Evolutionary conservation across 176 grass and related monocot species (phyloP).

Genomic region (Oryza officinalis): DNA sequence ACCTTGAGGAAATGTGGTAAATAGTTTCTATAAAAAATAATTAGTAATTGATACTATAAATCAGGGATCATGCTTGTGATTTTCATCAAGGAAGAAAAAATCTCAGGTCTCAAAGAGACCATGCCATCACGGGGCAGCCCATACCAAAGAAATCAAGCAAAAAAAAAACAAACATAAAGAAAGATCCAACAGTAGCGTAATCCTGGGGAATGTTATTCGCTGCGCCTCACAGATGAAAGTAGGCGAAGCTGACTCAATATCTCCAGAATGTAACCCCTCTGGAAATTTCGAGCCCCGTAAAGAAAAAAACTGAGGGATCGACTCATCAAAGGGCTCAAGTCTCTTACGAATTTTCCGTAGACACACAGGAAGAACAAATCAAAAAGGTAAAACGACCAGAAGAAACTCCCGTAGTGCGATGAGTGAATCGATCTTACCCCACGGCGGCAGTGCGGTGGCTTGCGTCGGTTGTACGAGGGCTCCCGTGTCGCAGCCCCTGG

Average conservation of each 20-base stretch:
- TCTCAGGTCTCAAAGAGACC: constrained; percentile 99
- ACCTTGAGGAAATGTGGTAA: too few relatives aligned
- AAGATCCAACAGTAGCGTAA: not conserved
- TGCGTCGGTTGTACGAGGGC: too few relatives aligned
- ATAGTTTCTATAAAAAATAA: too few relatives aligned
- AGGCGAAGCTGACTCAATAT: constrained; percentile 90
- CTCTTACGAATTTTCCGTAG: not conserved
- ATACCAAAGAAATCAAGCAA: not conserved
- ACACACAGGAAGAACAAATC: not conserved
- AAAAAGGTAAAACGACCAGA: too few relatives aligned
- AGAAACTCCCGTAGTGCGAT: not conserved
- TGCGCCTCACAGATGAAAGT: constrained; percentile 48
- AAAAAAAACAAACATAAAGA: not conserved
- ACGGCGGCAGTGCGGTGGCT: not conserved
- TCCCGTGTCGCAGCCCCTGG: too few relatives aligned
- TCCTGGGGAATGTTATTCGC: constrained; percentile 88
- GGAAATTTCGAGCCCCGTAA: constrained; percentile 67
- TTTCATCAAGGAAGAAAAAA: constrained; percentile 70
- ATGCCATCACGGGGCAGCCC: constrained; percentile 73
- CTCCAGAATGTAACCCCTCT: constrained; percentile 61
- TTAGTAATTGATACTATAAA: too few relatives aligned
- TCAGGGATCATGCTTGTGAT: constrained; percentile 73
- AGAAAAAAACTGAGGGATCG: constrained; percentile 45
- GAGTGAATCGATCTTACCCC: not conserved
- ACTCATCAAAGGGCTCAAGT: constrained; percentile 69